phyloP scores from a whole-genome alignment of 2,329 filamentous ascomycete species.

The Pseudocercospora macadamiae region DNA sequence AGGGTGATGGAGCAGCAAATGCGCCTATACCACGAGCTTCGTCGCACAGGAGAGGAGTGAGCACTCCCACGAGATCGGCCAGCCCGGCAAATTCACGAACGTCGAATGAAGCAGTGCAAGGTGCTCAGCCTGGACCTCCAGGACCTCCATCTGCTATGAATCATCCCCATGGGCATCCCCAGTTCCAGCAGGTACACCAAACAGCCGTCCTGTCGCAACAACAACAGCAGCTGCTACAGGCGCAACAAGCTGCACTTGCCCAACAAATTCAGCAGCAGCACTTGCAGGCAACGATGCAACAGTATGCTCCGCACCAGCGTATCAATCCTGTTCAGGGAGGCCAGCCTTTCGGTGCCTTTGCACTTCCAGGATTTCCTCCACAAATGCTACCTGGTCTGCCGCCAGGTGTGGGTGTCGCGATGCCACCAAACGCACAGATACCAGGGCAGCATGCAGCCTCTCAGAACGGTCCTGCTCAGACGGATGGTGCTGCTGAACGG shows the following conservation, averaged over 20 bases:
- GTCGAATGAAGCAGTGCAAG: too few relatives aligned
- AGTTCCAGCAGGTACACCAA: conserved; percentile 2
- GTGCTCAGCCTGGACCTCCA: background rate
- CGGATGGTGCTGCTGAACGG: conserved; percentile 10
- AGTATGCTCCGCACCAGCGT: background rate
- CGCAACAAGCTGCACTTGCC: conserved; percentile 6
- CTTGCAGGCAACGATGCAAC: conserved; percentile 19
- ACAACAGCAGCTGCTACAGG: conserved; percentile 11
- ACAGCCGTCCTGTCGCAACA: conserved; percentile 13
- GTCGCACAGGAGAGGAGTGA: conserved; percentile 13
- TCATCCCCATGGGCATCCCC: too few relatives aligned
- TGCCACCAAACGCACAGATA: background rate
- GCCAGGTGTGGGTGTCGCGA: background rate
- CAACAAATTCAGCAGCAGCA: conserved; percentile 16
- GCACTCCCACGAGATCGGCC: conserved; percentile 15
- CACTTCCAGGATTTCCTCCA: background rate
- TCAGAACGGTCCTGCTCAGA: background rate
- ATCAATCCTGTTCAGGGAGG: background rate
- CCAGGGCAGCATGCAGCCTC: background rate
- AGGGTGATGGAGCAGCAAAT: conserved; percentile 25
- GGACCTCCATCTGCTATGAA: too few relatives aligned
- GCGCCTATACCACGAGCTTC: conserved; percentile 17
- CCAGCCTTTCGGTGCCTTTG: background rate
- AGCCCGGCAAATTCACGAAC: conserved; percentile 19
- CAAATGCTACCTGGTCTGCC: background rate